Conservation (phyloP, 768 basidiomycete species). For the Boletus reticulatus region DNA sequence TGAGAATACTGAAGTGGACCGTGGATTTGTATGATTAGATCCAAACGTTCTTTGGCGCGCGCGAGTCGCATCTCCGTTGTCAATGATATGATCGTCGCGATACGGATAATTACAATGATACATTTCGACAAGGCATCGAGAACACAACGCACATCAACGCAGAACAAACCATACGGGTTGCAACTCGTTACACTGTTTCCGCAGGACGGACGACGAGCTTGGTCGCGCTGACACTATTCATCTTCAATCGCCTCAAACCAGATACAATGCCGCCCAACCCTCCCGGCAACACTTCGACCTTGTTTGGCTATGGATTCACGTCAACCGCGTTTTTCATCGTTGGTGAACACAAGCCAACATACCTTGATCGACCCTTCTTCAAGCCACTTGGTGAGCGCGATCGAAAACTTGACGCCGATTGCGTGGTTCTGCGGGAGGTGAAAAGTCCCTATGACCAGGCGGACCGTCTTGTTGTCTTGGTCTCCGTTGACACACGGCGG, state of each 20-base stretch:
- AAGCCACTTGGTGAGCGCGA: constrained; percentile 14
- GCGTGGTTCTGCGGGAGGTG: constrained; percentile 1
- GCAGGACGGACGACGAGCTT: constrained; percentile 37
- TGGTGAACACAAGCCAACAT: background rate
- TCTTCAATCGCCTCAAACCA: constrained; percentile 32
- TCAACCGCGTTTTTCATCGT: background rate
- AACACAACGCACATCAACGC: too few species aligned
- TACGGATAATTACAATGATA: too few species aligned
- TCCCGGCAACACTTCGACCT: constrained; percentile 36
- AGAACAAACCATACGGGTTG: too few species aligned
- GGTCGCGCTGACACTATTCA: constrained; percentile 33
- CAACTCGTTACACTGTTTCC: constrained; percentile 3
- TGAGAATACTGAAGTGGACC: too few species aligned
- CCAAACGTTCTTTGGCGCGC: too few species aligned
- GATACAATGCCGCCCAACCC: constrained; percentile 34
- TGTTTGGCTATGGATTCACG: constrained; percentile 30
- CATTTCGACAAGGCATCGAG: too few species aligned
- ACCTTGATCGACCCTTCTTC: constrained; percentile 19
- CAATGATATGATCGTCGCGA: too few species aligned
- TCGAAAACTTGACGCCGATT: constrained; percentile 10
- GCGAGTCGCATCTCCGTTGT: too few species aligned
- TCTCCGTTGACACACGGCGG: background rate
- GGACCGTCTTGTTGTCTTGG: background rate
- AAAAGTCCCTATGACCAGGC: constrained; percentile 3
- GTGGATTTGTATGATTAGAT: too few species aligned